Base-by-base conservation (phyloP, 306 rosid genomes). In the Alnus glutinosa region DNA sequence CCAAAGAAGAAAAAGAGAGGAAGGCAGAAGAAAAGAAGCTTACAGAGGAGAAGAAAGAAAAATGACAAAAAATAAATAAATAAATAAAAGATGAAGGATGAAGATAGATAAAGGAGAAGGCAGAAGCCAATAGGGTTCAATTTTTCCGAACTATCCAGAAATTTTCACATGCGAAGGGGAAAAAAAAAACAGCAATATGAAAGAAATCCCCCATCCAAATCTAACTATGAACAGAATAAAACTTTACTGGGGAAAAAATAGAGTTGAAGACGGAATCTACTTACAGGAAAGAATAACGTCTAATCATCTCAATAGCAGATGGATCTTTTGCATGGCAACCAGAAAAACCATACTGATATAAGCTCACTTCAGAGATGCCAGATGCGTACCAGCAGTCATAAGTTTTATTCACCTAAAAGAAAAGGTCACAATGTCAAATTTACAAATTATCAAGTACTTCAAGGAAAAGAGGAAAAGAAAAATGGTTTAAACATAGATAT, bases 361-460 rank as follows among this genome's bases (percentile, higher is more conserved):
- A 84, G 81, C 77, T 90, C 73, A 95, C 98, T 91, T 88, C 86
- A 74, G 95, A 83, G 80, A 89, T 78, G 70, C 96, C 97, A 83
- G 91, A 87, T 48, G 93, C 84, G 90, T 95, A 89, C 98, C 95
- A 91, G 81, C 98, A 95, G 83, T 88, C 78, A 74, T 95, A 95
- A 67, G 94, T 92, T 85, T 87, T 88, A 54, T 95, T 95, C 84
- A 92, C 90, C 98, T 95, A 68, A 78, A 76, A 78, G 74, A 71
- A 81, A 62, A 82, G 72, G 51, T 52, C 55, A 75, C 79, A 49
- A 86, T 62, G 54, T 81, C 74, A 64, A 34, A 84, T 11, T 59
- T 54, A 80, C 55, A 57, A 34, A 54, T 81, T 61, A 61, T 19
- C 13, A 59, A 58, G 46, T 48, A 76, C 57, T 46, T 36, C 49